These are phyloP conservation scores for Pleurotus salmoneostramineus DNA, from an alignment of 768 basidiomycete species.

Conservation along the genomic window DNA sequence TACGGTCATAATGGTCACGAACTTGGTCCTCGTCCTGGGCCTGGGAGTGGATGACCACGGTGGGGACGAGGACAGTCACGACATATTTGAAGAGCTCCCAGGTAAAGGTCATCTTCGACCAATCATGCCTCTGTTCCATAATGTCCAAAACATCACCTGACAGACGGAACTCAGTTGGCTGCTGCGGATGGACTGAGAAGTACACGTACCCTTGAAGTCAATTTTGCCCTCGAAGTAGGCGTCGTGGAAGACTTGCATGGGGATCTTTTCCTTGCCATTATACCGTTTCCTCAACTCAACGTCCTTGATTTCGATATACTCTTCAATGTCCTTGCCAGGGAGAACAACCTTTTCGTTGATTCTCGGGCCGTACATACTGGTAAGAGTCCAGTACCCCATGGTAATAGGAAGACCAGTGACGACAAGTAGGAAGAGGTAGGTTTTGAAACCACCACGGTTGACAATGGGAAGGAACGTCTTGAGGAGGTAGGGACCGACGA, in stretches of 20 bases:
- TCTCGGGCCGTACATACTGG: slow-evolving; percentile 76
- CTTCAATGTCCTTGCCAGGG: slow-evolving; percentile 81
- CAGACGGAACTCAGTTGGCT: background rate
- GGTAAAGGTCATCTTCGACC: slow-evolving; percentile 90
- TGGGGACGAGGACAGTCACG: slow-evolving; percentile 83
- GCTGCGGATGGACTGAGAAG: slow-evolving; percentile 1
- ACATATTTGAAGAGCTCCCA: slow-evolving; percentile 93
- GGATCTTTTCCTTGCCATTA: slow-evolving; percentile 85
- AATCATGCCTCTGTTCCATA: slow-evolving; percentile 94
- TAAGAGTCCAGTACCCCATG: slow-evolving; percentile 85
- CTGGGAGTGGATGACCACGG: slow-evolving; percentile 88
- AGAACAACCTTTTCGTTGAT: slow-evolving; percentile 83
- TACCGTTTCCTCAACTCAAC: slow-evolving; percentile 75
- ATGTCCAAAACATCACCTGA: slow-evolving; percentile 90
- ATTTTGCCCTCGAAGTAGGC: slow-evolving; percentile 96
- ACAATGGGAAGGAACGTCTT: slow-evolving; percentile 82
- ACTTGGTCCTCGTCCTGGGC: slow-evolving; percentile 94
- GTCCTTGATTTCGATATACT: slow-evolving; percentile 92
- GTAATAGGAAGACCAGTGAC: slow-evolving; percentile 75
- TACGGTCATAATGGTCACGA: slow-evolving; percentile 92
- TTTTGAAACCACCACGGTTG: slow-evolving; percentile 79
- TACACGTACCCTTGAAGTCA: slow-evolving; percentile 82
- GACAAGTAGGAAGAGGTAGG: slow-evolving; percentile 76
- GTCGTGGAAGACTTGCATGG: slow-evolving; percentile 97
- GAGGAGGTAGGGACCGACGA: slow-evolving; percentile 80